Conservation (phyloP, 371 early-diverging fungal genomes). For the Mortierella sp. region DNA sequence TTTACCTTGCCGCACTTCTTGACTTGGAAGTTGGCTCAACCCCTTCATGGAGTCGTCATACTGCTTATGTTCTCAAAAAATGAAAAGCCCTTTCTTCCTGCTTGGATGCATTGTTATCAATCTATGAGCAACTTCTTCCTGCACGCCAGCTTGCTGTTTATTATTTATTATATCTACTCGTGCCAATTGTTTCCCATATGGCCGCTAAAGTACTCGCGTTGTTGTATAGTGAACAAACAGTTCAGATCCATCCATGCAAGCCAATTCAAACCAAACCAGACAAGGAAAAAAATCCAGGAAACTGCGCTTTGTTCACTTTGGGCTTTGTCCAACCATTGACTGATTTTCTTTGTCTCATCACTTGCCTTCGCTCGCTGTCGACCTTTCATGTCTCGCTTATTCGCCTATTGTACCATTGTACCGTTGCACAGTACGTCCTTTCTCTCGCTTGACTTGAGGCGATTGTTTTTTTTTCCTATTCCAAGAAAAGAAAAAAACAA, state of each 20-base stretch:
- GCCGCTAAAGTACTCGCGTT: background rate
- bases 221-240: background rate
- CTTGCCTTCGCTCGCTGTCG: background rate
- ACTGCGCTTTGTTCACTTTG: constrained; percentile 15
- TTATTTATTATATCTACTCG: background rate
- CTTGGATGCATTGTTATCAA: background rate
- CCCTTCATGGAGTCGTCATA: constrained; percentile 1
- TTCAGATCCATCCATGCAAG: background rate
- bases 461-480: background rate
- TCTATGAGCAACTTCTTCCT: background rate
- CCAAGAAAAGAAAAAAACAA: constrained; percentile 6
- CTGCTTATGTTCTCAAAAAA: background rate
- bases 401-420: no score
- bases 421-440: background rate
- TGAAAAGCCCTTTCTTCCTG: background rate
- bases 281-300: background rate
- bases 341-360: background rate
- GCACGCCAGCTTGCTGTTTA: background rate
- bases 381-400: background rate
- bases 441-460: background rate
- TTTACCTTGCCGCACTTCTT: background rate
- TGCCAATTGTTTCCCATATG: background rate
- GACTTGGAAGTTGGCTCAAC: background rate
- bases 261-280: background rate
- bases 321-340: background rate